Evolutionary conservation across 805 yeast species (phyloP), one percentile per base, ranked within the genome.

Genomic region (Metschnikowia arizonensis): DNA sequence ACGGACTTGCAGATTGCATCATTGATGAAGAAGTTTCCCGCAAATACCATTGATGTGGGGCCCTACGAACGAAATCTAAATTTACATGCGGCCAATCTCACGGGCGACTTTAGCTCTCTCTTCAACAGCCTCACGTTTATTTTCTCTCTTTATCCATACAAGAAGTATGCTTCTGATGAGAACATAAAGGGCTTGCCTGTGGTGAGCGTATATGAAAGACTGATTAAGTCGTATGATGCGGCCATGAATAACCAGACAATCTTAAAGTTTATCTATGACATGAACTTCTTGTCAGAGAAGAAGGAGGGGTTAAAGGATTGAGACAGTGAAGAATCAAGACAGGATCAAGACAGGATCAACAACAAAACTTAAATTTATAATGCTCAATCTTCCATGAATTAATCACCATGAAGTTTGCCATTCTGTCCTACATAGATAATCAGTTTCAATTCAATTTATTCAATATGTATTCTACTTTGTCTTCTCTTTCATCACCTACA

Each of bases 91-190:
- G 53, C 43, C 15, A 33, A 36, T 1, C 26, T 54, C 12, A 29
- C 28, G 1, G 56, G 56, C 0, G 56, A 50, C 35, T 49, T 54
- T 15, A 26, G 42, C 10, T 45, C 51, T 19, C 15, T 54, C 4
- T 50, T 50, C 49, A 50, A 45, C 35, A 45, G 42, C 14, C 40
- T 54, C 32, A 25, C 33, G 9, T 36, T 24, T 15, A 30, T 50
- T 6, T 45, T 29, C 15, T 30, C 30, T 12, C 40, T 30, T 3
- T 38, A 41, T 25, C 24, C 43, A 3, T 52, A 44, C 33, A 18
- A 26, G 11, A 31, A 26, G 31, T 52, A 45, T 31, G 33, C 38
- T 17, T 23, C 41, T 5, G 54, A 53, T 12, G 50, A 46, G 9
- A 30, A 28, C 14, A 48, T 53, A 17, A 37, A 51, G 38, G 28